phyloP scores from a whole-genome alignment of 2,329 filamentous ascomycete genomes.

The Pseudopyricularia javanii region DNA sequence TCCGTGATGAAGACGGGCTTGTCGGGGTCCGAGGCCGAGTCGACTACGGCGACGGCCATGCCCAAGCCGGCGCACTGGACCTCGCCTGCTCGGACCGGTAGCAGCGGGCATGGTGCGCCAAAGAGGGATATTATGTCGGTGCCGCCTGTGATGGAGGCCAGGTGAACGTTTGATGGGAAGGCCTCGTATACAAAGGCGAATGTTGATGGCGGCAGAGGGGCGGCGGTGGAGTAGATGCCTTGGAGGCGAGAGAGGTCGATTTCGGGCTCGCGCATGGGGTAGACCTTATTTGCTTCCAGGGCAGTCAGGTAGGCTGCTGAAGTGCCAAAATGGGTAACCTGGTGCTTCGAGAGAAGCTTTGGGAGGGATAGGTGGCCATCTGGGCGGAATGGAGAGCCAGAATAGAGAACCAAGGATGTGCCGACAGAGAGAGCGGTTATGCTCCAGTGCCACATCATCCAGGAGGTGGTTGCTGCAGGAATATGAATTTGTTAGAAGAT shows the following conservation, averaged over 20 bases:
- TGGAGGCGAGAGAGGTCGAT: constrained; percentile 53
- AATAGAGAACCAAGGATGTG: constrained; percentile 75
- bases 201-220: constrained; percentile 82
- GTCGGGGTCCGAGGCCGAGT: constrained; percentile 41
- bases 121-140: constrained; percentile 97
- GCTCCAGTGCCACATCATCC: constrained; percentile 99
- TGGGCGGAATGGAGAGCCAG: constrained; percentile 80
- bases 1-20: constrained; percentile 33
- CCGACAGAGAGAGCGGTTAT: constrained; percentile 76
- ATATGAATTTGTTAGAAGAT: neutral
- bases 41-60: constrained; percentile 59
- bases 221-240: constrained; percentile 90
- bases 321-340: constrained; percentile 88
- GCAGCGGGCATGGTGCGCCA: constrained; percentile 66
- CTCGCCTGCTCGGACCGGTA: constrained; percentile 61
- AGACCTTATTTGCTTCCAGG: constrained; percentile 65
- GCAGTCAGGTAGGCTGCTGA: constrained; percentile 87
- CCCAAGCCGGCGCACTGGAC: constrained; percentile 69
- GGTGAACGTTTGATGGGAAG: constrained; percentile 69
- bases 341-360: constrained; percentile 64
- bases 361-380: constrained; percentile 73
- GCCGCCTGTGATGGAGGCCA: constrained; percentile 88
- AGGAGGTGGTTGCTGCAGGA: constrained; percentile 20
- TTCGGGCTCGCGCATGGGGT: constrained; percentile 39
- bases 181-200: constrained; percentile 81